Conservation (phyloP, 1,139 yeast species). For the Suhomyces bribrorum region DNA sequence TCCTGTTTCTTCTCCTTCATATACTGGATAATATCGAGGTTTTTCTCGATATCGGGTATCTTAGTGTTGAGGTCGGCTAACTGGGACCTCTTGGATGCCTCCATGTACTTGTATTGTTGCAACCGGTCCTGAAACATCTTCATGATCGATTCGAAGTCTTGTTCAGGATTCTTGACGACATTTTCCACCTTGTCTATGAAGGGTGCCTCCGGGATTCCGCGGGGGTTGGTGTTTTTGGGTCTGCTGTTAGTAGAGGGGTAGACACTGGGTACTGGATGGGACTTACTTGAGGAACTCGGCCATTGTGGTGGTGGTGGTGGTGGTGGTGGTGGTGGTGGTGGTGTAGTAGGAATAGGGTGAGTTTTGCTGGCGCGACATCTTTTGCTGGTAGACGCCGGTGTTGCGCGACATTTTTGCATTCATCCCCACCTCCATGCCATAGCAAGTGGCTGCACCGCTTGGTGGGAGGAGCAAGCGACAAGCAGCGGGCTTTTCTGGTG, state of each 20-base stretch:
- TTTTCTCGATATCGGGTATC: conserved; percentile 88
- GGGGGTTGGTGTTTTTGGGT: conserved; percentile 65
- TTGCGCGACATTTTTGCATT: not conserved
- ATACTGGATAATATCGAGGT: conserved; percentile 68
- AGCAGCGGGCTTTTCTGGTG: too few relatives aligned
- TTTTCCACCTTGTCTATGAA: conserved; percentile 85
- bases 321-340: not conserved
- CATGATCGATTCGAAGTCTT: conserved; percentile 71
- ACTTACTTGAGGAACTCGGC: conserved; percentile 20
- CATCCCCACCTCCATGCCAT: too few relatives aligned
- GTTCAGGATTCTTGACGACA: conserved; percentile 61
- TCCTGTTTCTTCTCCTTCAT: conserved; percentile 49
- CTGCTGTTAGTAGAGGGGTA: conserved; percentile 37
- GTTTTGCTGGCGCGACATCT: too few relatives aligned
- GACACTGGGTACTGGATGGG: not conserved
- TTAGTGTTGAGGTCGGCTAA: conserved; percentile 66
- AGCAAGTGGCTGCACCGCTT: not conserved
- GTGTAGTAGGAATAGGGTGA: too few relatives aligned
- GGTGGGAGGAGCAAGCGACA: too few relatives aligned
- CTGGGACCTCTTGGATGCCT: conserved; percentile 72
- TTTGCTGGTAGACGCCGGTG: too few relatives aligned
- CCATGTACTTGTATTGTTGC: conserved; percentile 85
- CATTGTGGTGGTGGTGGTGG: conserved; percentile 10
- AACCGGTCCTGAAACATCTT: conserved; percentile 74
- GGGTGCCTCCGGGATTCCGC: conserved; percentile 97